Evolutionary conservation across 495 filamentous ascomycete genomes (phyloP), one percentile per base, ranked within the genome.

Genomic region (Hypoxylon crocopeplum): DNA sequence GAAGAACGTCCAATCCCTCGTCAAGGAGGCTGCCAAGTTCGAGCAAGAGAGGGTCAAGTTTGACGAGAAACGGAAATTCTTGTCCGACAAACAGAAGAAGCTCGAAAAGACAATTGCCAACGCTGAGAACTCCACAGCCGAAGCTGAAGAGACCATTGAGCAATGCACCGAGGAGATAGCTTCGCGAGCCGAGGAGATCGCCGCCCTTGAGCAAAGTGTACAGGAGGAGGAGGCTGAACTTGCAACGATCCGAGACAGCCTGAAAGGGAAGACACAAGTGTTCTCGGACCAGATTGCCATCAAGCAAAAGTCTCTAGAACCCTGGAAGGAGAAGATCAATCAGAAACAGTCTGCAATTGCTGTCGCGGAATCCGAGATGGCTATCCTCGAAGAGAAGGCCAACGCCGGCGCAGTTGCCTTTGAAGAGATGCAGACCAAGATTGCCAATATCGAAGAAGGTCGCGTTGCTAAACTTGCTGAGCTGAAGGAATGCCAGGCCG

Each of bases 31-130:
- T 80, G 85, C 91, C 12, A 93, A 90, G 69, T 90, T 92, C 52
- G 94, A 98, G 64, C 96, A 97, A 65, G 94, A 98, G 68, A 85
- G 86, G 27, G 94, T 98, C 70, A 98, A 98, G 66, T 92, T 95
- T 63, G 94, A 98, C 49, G 94, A 98, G 72, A 98, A 97, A 79
- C 86, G 88, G 66, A 98, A 98, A 68, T 97, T 97, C 72, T 72
- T 98, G 51, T 75, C 79, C 2, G 86, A 85, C 52, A 98, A 98
- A 76, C 85, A 90, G 60, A 96, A 95, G 79, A 98, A 98, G 77
- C 80, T 97, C 8, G 92, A 98, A 63, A 98, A 97, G 72, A 78
- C 89, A 0, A 88, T 94, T 66, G 79, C 88, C 48, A 85, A 86
- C 48, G 72, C 79, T 12, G 80, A 83, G 48, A 75, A 66, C 17